Percentiles rank a stretch among this genome's conserved stretches.
Conservation (phyloP, 108 stramenopile genomes). For the Seminavis robusta region DNA sequence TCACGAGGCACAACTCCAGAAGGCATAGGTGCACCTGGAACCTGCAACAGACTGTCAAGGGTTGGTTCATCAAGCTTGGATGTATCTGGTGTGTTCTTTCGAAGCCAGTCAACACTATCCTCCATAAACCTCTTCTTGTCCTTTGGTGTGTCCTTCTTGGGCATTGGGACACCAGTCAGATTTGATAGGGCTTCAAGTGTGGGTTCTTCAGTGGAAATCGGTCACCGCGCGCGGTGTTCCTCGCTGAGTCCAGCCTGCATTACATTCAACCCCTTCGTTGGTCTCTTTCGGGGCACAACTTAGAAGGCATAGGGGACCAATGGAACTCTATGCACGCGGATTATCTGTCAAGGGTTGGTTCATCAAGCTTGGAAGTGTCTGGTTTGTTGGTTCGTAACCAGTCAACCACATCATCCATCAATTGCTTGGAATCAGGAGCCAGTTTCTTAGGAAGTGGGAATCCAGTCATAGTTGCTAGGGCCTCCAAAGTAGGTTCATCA, state of each 20-base stretch:
- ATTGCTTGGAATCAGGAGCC: too few relatives aligned
- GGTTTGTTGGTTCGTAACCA: slow-evolving; percentile 7
- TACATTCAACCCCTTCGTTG: too few relatives aligned
- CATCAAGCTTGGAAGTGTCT: slow-evolving; percentile 3
- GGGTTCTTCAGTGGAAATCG: slow-evolving; percentile 1
- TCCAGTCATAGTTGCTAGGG: too few relatives aligned
- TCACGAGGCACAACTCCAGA: too few relatives aligned
- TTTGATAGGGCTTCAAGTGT: not conserved
- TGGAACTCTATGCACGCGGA: not conserved
- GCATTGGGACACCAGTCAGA: slow-evolving; percentile 4
- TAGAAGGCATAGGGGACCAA: too few relatives aligned
- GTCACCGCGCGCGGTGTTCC: slow-evolving; percentile 3
- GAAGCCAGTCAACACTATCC: slow-evolving; percentile 27
- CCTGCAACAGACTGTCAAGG: too few relatives aligned
- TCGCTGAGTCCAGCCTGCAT: too few relatives aligned
- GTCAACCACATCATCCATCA: slow-evolving; percentile 3
- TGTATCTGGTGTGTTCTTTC: slow-evolving; percentile 23
- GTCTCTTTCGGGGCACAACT: too few relatives aligned
- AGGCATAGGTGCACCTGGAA: too few relatives aligned
- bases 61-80: slow-evolving; percentile 12
- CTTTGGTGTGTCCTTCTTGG: not conserved
- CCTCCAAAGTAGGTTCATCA: not conserved
- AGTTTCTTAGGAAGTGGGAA: too few relatives aligned
- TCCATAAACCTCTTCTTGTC: slow-evolving; percentile 18
- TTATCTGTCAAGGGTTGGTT: slow-evolving; percentile 1